Base-by-base conservation (phyloP, 2,329 filamentous ascomycete species). In the Colletotrichum spinosum region DNA sequence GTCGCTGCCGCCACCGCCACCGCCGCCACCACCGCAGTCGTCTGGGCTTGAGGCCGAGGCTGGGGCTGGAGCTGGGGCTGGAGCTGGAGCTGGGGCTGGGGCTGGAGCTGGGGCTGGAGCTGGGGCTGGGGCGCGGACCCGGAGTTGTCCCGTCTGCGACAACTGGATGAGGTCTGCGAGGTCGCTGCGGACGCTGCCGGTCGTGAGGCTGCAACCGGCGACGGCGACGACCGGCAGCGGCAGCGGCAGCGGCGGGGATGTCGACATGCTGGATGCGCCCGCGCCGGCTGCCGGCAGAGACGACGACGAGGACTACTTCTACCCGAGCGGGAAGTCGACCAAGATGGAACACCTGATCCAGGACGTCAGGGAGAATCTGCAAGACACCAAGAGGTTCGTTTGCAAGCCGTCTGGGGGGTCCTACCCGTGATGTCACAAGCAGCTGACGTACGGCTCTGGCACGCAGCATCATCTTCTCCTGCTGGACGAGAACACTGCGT, bases 391-490 rank as follows among this genome's bases (percentile, higher is more conserved):
- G 54, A 74, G 72, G 73, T 70, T 69, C 44, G 55, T 45, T 45
- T 44, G 11, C 13, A 8, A 38, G 34, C 25, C 4, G 25, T 25
- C 25, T 25, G 25, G 25, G 25, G 4, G 25, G 25, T 25, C 25
- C 25, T 25, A 25, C 25, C 25, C 25, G 4, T 25, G 60, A 57
- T 7, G 55, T 67, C 41, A 51, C 46, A 1, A 35, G 15, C 15
- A 4, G 15, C n/a, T 25, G 2, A 5, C 15, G 45, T 6, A 34
- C 25, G 25, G 25, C 25, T 25, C 25, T 46, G 2, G 60, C 42
- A 35, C 10, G 9, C 41, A 83, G 79, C 48, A 81, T 83, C 38
- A 76, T 83, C 48, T 84, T 83, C 44, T 82, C 80, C 0, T 81
- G 76, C 60, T 84, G 80, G 82, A 83, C 78, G 1, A 70, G 76